Evolutionary conservation across 1,284 basidiomycete species (phyloP), one percentile per base, ranked within the genome.

Genomic region (Pyrrhoderma noxium): DNA sequence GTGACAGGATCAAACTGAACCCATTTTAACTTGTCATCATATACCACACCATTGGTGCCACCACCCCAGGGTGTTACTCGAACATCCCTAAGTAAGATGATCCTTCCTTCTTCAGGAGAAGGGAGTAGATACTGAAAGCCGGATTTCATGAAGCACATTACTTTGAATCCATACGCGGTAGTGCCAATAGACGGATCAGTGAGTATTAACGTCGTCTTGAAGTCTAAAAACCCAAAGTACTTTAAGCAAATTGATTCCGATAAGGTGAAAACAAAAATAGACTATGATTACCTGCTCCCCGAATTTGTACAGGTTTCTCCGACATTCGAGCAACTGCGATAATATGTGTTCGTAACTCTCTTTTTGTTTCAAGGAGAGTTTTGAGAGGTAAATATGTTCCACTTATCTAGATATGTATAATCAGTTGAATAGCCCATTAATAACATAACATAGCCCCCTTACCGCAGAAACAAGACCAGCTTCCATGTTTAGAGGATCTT

Each of bases 1-100:
- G 23, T 47, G 21, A 39, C 25, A 1, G 54, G 54, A 37, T 52
- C 44, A 42, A 31, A 56, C n/a, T 41, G 50, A 34, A 52, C 46
- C 54, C 54, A 56, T 23, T 49, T 45, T 7, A 56, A 14, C 41
- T 42, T 52, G 1, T 52, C 54, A 9, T 49, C 22, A 42, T 56
- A 56, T 7, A 45, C 35, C 4, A 36, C 41, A 8, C 54, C 54
- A 34, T 56, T 52, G 8, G 45, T 35, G 16, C 27, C 46, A 14
- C 19, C 22, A 2, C 19, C n/a, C 50, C 45, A 52, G 0, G 13
- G 13, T 3, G 51, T 18, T 8, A 46, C 22, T 25, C 45, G 52
- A 14, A 56, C 47, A 34, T 46, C 38, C 2, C 42, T 37, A 19
- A 56, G 23, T 19, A 56, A 34, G 8, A 56, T 19, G 22, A 51